These are phyloP conservation scores for Berberis vulgaris DNA, from an alignment of 164 flowering plant genomes.

Conservation along the genomic window DNA sequence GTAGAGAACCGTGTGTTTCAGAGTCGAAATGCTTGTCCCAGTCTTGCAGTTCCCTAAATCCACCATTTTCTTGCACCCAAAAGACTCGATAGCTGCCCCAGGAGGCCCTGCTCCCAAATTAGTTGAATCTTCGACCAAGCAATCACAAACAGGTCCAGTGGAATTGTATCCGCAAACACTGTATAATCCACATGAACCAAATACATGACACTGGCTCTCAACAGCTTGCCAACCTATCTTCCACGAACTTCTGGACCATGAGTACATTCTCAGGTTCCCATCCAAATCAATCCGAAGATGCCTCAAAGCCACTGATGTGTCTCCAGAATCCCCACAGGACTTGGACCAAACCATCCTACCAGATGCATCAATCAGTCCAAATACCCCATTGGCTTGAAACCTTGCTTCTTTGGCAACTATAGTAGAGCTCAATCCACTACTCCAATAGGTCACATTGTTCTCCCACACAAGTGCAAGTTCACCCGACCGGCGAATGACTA, in stretches of 20 bases:
- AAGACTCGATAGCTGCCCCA: constrained; percentile 15
- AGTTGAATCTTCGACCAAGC: constrained; percentile 25
- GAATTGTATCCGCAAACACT: constrained; percentile 38
- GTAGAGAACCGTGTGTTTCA: constrained; percentile 39
- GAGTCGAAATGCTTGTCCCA: constrained; percentile 30
- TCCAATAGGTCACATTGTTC: constrained; percentile 51
- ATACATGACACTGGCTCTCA: constrained; percentile 43
- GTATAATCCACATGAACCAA: constrained; percentile 49
- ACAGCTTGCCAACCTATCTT: constrained; percentile 50
- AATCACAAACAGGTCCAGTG: constrained; percentile 35
- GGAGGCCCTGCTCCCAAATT: constrained; percentile 12
- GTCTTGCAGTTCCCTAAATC: constrained; percentile 44
- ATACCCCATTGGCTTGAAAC: constrained; percentile 31
- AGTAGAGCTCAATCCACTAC: constrained; percentile 23
- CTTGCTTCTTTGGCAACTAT: constrained; percentile 27
- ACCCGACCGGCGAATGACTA: constrained; percentile 26
- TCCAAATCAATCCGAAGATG: constrained; percentile 42
- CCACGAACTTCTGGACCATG: constrained; percentile 37
- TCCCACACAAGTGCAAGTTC: constrained; percentile 47
- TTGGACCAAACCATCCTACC: constrained; percentile 27
- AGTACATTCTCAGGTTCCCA: constrained; percentile 56
- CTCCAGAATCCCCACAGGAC: constrained; percentile 36
- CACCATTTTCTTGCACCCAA: constrained; percentile 36
- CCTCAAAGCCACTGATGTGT: constrained; percentile 30
- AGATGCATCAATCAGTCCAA: constrained; percentile 26